Conservation (phyloP, 106 monocot genomes). For the Posidonia australis region DNA sequence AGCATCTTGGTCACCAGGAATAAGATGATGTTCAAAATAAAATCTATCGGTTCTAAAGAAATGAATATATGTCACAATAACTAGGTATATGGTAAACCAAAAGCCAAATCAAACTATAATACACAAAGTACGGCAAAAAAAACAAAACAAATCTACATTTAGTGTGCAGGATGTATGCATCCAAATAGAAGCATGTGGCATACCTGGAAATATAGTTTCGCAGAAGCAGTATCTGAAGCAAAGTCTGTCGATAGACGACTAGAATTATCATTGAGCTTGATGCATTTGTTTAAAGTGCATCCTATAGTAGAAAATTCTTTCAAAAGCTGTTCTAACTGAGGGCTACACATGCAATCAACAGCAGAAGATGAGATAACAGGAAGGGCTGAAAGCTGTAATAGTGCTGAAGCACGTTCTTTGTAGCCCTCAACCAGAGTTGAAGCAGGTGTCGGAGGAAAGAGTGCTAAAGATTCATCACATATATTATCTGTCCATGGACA, state of each 20-base stretch:
- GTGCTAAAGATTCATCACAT: conserved; percentile 74
- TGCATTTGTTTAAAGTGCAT: conserved; percentile 26
- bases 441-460: conserved; percentile 69
- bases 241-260: conserved; percentile 22
- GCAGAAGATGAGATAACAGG: conserved; percentile 62
- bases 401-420: conserved; percentile 31
- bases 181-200: conserved; percentile 3
- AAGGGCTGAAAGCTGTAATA: conserved; percentile 51
- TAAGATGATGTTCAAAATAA: no score
- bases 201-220: conserved; percentile 67
- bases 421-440: conserved; percentile 50
- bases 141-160: neutral
- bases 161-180: neutral
- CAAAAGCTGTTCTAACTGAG: conserved; percentile 48
- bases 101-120: neutral
- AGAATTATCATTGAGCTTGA: conserved; percentile 30
- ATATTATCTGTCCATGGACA: conserved; percentile 96
- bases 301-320: conserved; percentile 18
- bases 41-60: no score
- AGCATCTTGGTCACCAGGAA: no score
- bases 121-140: neutral
- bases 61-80: no score
- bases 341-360: conserved; percentile 46
- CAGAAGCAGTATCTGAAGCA: conserved; percentile 20
- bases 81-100: no score